These are phyloP conservation scores for Larix kaempferi DNA, from an alignment of 75 land plant genomes.

Conservation along the genomic window DNA sequence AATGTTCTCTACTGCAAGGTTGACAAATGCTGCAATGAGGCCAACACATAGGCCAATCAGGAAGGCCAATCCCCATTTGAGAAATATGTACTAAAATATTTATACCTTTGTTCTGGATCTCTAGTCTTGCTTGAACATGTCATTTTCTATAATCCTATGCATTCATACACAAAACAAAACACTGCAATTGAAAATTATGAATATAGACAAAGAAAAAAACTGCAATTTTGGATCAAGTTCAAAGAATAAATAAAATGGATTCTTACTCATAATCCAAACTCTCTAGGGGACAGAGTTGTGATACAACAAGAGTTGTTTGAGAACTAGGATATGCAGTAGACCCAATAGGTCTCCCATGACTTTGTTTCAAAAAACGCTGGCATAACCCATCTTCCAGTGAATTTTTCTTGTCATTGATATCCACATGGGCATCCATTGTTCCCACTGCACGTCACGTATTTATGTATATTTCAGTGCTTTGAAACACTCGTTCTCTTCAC, in stretches of 20 bases:
- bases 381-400: no score
- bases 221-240: background rate
- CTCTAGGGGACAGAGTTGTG: conserved; percentile 69
- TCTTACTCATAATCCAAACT: conserved; percentile 87
- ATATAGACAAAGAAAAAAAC: background rate
- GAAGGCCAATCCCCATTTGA: conserved; percentile 74
- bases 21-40: conserved; percentile 56
- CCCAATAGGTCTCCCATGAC: no score
- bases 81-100: conserved; percentile 65
- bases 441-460: no score
- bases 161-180: background rate
- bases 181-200: background rate
- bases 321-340: background rate
- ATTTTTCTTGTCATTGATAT: no score
- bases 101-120: conserved; percentile 60
- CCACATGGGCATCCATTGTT: no score
- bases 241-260: background rate
- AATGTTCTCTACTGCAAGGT: conserved; percentile 80
- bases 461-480: no score
- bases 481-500: no score
- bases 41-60: conserved; percentile 75
- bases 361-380: no score
- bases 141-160: conserved; percentile 75
- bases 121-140: conserved; percentile 91
- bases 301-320: conserved; percentile 63